Percentiles rank a stretch among this genome's conserved stretches.
Evolutionary conservation across 768 basidiomycete genomes (phyloP).

Genomic region (Mycena vitilis): DNA sequence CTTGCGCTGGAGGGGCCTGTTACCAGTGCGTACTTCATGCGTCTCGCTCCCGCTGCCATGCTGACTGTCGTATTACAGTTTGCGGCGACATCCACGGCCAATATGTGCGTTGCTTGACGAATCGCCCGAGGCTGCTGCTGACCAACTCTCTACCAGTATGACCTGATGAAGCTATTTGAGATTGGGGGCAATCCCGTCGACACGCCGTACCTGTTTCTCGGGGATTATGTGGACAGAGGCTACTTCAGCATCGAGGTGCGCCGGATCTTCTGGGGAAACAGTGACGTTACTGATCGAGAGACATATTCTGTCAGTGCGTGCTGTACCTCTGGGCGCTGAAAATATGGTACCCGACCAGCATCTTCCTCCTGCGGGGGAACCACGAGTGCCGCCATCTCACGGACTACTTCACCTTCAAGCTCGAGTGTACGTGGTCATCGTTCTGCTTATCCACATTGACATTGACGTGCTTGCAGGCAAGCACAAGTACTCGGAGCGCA

Average conservation of each 20-base stretch:
- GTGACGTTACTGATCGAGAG: constrained; percentile 11
- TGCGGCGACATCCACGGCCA: constrained; percentile 99
- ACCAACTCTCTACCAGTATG: constrained; percentile 67
- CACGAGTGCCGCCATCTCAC: constrained; percentile 99
- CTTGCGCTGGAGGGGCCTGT: constrained; percentile 97
- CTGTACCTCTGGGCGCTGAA: constrained; percentile 98
- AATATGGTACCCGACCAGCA: constrained; percentile 98
- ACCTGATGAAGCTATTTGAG: constrained; percentile 95
- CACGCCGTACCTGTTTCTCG: constrained; percentile 91
- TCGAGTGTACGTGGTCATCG: constrained; percentile 79
- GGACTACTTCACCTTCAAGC: constrained; percentile 99
- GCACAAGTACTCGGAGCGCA: constrained; percentile 96
- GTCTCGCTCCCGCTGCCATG: constrained; percentile 20
- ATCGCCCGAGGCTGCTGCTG: constrained; percentile 1
- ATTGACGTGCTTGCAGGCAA: constrained; percentile 71
- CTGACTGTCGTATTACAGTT: constrained; percentile 56
- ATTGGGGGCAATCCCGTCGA: constrained; percentile 95
- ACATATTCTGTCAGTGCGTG: constrained; percentile 76
- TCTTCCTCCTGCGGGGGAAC: constrained; percentile 96
- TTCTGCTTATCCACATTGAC: constrained; percentile 15
- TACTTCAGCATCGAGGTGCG: constrained; percentile 93
- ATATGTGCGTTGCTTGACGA: constrained; percentile 75
- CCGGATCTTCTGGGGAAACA: constrained; percentile 4
- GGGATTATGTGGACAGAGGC: constrained; percentile 93
- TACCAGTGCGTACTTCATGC: constrained; percentile 71